Evolutionary conservation across 345 rosid species (phyloP), one percentile per base, ranked within the genome.

Genomic region (Hibiscus syriacus): DNA sequence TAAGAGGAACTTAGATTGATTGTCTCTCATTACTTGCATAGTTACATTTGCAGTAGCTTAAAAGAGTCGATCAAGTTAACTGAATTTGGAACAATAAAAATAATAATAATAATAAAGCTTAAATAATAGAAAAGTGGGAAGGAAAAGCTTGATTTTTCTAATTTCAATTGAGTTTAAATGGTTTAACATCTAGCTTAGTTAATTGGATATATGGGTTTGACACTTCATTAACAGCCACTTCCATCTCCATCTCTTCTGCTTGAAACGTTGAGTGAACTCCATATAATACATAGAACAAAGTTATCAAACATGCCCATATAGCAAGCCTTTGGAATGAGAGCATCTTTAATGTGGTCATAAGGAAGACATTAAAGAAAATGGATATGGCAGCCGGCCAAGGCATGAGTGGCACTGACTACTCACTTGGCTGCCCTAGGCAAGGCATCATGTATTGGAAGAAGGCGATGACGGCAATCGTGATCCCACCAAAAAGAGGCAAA

Each of bases 311-410:
- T 27, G 95, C 73, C 97, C 98, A 90, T 30, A 92, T 61, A 1
- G 75, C 92, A 74, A 92, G 90, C 68, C 97, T 80, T 68, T 79
- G 80, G 76, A 79, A 88, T 10, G 97, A 76, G 1, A 81, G 52
- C 71, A 53, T 30, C 80, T 85, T 90, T 19, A 92, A 71, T 3
- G 90, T 86, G 29, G 88, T 80, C 84, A 83, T 80, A 12, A 92
- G 92, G 73, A 92, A 86, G 17, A 88, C 80, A 65, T 86, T 92
- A 6, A 92, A 87, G 80, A 87, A 86, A 69, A 86, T 82, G 0
- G 97, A 90, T 1, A 80, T 55, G 1, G 86, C 91, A 0, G 97
- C 92, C 2, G 93, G 96, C 97, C 97, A 92, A 10, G 98, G 98
- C 98, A 92, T 92, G 55, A 86, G 68, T 4, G 98, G 97, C 34